phyloP scores from a whole-genome alignment of 129 eudicot genomes.

The Solidago caesia region DNA sequence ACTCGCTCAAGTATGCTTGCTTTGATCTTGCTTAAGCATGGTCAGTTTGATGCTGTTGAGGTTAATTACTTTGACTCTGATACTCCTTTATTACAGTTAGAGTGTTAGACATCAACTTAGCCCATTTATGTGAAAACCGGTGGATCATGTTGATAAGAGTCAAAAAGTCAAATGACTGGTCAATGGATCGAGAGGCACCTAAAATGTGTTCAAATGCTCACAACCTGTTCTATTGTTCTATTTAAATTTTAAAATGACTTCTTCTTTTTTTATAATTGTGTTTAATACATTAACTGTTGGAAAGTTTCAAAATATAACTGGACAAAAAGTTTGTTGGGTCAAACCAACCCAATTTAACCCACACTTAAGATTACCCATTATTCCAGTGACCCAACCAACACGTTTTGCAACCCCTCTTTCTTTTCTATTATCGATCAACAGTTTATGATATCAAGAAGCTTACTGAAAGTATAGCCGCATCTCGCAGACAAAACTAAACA shows the following conservation, averaged over 20 bases:
- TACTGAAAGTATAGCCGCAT: too few species aligned
- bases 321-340: too few species aligned
- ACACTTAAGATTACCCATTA: too few species aligned
- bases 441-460: too few species aligned
- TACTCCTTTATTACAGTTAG: slow-evolving; percentile 17
- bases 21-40: slow-evolving; percentile 67
- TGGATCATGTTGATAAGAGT: not conserved
- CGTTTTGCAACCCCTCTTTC: too few species aligned
- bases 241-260: not conserved
- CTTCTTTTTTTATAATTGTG: not conserved
- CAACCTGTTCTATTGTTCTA: not conserved
- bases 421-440: too few species aligned
- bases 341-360: too few species aligned
- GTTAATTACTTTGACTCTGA: slow-evolving; percentile 37
- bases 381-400: too few species aligned
- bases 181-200: not conserved
- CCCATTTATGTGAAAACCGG: not conserved
- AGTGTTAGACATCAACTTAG: slow-evolving; percentile 3
- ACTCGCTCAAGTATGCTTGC: slow-evolving; percentile 80
- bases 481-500: too few species aligned
- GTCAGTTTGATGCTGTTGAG: slow-evolving; percentile 87
- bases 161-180: not conserved
- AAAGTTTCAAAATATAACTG: slow-evolving; percentile 1
- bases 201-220: not conserved
- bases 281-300: not conserved